These are phyloP conservation scores for Pestalotiopsis sp. DNA, from an alignment of 2,329 filamentous ascomycete genomes.

Conservation along the genomic window DNA sequence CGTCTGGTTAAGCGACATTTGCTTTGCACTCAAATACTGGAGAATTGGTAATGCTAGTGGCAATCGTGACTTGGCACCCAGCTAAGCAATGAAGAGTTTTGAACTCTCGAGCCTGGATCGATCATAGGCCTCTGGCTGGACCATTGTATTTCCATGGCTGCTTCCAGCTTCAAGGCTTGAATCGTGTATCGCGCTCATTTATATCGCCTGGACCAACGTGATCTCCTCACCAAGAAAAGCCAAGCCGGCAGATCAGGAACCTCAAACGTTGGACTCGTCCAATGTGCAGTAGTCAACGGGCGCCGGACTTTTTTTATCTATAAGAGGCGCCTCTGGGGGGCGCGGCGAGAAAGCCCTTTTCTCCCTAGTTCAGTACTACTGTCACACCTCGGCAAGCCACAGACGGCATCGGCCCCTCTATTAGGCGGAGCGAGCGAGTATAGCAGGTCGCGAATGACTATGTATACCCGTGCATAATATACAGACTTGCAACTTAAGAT, in stretches of 20 bases:
- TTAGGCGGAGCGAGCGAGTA: too few species aligned
- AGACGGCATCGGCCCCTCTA: too few species aligned
- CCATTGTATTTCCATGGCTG: too few species aligned
- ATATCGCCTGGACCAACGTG: neutral
- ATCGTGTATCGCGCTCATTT: neutral
- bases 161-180: too few species aligned
- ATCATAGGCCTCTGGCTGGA: too few species aligned
- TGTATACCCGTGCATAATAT: neutral
- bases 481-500: neutral
- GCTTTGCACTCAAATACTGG: too few species aligned
- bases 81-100: too few species aligned
- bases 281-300: neutral
- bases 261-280: neutral
- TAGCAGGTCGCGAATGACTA: neutral
- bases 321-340: neutral
- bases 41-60: too few species aligned
- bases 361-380: neutral
- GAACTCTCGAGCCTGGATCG: too few species aligned
- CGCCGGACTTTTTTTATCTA: neutral
- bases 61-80: too few species aligned
- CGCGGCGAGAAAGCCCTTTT: too few species aligned
- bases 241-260: neutral
- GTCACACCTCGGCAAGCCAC: neutral
- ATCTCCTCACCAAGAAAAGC: neutral
- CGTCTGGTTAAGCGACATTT: too few species aligned